phyloP scores from a whole-genome alignment of 441 rosid genomes.

The Erysimum pusillum region DNA sequence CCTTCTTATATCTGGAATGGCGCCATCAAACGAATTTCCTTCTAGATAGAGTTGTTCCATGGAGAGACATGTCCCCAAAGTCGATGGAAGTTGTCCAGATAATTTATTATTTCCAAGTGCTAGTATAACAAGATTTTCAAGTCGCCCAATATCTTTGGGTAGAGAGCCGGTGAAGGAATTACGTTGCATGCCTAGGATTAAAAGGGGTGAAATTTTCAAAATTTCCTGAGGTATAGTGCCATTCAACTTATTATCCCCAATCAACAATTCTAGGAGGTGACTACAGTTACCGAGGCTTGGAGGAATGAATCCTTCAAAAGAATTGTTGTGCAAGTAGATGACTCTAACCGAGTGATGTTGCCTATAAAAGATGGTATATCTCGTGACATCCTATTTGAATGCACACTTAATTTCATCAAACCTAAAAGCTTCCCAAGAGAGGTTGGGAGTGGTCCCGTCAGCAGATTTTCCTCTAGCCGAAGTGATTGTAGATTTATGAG shows the following conservation, averaged over 20 bases:
- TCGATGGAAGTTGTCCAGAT: not conserved
- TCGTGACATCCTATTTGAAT: constrained; percentile 35
- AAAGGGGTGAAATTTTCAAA: not conserved
- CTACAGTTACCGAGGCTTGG: constrained; percentile 31
- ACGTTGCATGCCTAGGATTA: not conserved
- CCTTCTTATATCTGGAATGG: not conserved
- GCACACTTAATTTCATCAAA: not conserved
- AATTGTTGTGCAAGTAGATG: not conserved
- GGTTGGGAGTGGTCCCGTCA: not conserved
- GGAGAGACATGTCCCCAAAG: not conserved
- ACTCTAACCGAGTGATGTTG: constrained; percentile 26
- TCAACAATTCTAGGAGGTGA: not conserved
- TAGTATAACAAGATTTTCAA: not conserved
- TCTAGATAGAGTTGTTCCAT: constrained; percentile 19
- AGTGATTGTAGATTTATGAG: not conserved
- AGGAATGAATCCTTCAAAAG: constrained; percentile 32
- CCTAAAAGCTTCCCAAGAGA: constrained; percentile 32
- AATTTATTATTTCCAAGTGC: not conserved
- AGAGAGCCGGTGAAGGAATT: not conserved
- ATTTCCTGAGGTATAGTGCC: constrained; percentile 34
- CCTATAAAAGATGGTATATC: constrained; percentile 46
- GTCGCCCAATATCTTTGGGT: not conserved
- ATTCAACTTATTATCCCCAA: constrained; percentile 32
- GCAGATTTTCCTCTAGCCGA: not conserved
- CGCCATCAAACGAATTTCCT: not conserved